These are phyloP conservation scores for Strobilomyces confusus DNA, from an alignment of 768 basidiomycete genomes.

Conservation along the genomic window DNA sequence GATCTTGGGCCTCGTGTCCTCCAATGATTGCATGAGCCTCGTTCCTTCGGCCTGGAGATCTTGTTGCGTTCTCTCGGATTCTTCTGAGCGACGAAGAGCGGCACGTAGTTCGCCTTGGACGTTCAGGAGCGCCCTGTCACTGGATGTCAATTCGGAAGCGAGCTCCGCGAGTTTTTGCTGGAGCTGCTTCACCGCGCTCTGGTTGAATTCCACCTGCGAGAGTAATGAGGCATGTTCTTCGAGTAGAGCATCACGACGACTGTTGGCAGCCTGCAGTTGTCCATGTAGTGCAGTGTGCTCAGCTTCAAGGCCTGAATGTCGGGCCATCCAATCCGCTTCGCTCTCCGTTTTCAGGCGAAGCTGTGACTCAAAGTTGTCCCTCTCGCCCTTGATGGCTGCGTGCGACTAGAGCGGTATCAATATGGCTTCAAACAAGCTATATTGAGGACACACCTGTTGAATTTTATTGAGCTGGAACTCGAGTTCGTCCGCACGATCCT, in stretches of 20 bases:
- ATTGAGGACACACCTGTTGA: conserved; percentile 54
- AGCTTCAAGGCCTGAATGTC: conserved; percentile 45
- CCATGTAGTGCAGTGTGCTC: conserved; percentile 37
- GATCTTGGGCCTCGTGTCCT: conserved; percentile 84
- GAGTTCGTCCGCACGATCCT: conserved; percentile 78
- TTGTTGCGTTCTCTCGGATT: conserved; percentile 67
- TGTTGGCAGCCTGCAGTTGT: conserved; percentile 41
- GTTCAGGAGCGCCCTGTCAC: conserved; percentile 54
- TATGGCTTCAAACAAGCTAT: neutral
- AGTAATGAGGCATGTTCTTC: conserved; percentile 51
- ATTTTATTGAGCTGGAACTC: conserved; percentile 78
- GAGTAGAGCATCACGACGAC: conserved; percentile 44
- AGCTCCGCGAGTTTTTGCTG: conserved; percentile 58
- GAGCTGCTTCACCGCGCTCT: conserved; percentile 46
- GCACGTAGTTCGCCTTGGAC: conserved; percentile 62
- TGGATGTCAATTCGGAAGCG: conserved; percentile 48
- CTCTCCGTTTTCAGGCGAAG: conserved; percentile 39
- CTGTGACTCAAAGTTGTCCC: conserved; percentile 50
- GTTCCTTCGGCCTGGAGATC: conserved; percentile 75
- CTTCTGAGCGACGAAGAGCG: conserved; percentile 65
- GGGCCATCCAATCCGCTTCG: conserved; percentile 46
- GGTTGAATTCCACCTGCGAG: conserved; percentile 42
- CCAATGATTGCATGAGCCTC: conserved; percentile 73
- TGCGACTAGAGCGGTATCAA: conserved; percentile 42
- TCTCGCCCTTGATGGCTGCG: conserved; percentile 54